Percentiles rank a stretch among this genome's conserved stretches.
phyloP scores from a whole-genome alignment of 345 rosid genomes.

The Corymbia maculata region DNA sequence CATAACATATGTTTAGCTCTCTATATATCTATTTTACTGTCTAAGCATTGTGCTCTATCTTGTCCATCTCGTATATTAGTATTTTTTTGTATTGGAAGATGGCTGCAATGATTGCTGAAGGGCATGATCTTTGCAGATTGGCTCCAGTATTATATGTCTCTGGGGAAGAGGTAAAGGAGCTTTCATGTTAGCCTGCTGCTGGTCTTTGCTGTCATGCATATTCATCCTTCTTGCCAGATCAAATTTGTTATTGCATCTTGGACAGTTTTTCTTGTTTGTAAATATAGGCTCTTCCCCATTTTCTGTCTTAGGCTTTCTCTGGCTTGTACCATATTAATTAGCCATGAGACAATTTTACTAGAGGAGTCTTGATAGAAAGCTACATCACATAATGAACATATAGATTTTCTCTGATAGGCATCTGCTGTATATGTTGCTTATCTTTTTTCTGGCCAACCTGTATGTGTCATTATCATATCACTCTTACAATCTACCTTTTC shows the following conservation, averaged over 20 bases:
- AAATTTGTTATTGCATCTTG: background rate
- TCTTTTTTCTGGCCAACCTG: no score
- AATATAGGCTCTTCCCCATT: background rate
- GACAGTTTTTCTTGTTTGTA: background rate
- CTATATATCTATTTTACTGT: background rate
- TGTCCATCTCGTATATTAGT: no score
- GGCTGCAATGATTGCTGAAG: constrained; percentile 66
- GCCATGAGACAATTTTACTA: background rate
- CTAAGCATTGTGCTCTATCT: background rate
- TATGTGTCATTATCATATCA: no score
- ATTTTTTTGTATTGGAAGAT: constrained; percentile 25
- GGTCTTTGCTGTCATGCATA: background rate
- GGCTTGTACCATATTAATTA: background rate
- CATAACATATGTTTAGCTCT: background rate
- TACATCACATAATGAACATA: background rate
- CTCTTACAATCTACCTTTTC: no score
- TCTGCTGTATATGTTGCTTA: background rate
- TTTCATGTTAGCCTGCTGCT: background rate
- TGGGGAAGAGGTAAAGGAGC: constrained; percentile 77
- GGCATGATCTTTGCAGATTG: constrained; percentile 7
- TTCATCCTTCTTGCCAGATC: background rate
- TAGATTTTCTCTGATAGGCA: background rate
- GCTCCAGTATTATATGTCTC: constrained; percentile 83
- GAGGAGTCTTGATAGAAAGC: background rate
- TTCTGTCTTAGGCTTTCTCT: background rate